Evolutionary conservation across 805 yeast genomes (phyloP), one percentile per base, ranked within the genome.

Genomic region (Pichia paraexigua): DNA sequence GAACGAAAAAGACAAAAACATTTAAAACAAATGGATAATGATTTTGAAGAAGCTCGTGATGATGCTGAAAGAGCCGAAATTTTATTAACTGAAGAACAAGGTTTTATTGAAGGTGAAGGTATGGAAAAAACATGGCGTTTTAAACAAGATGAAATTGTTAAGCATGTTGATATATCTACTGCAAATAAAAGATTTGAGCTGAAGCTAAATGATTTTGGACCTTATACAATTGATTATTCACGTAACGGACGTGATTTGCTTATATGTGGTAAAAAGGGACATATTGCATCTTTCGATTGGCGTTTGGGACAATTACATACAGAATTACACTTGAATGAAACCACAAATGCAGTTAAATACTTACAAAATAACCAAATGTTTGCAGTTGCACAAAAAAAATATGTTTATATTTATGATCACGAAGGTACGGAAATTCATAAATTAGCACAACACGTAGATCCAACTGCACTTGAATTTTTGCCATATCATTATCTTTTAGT

Each of bases 341-440:
- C 97, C 0, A 88, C 91, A 12, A 79, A 87, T 62, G 94, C 91
- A 2, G 97, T 91, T 25, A 87, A 90, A 62, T 90, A 86, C 69
- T 73, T 94, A 55, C 97, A 92, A 62, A 90, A 85, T 63, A 95
- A 91, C 63, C 97, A 90, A 68, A 90, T 74, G 68, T 90, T 88
- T 71, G 99, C 99, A 0, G 96, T 84, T 18, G 98, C 99, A 2
- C 99, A 94, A 70, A 91, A 90, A 70, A 91, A 89, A 66, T 88
- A 92, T 68, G 87, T 94, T 0, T 94, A 85, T 65, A 87, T 94
- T 39, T 94, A 94, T 67, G 97, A 94, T 68, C 83, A 84, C 58
- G 80, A 83, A 55, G 99, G 99, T 28, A 76, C 85, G 49, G 99
- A 94, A 74, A 71, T 94, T 53, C 99, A 94, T 69, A 80, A 95